Base-by-base conservation (phyloP, 257 asterid genomes). In the Striga asiatica region DNA sequence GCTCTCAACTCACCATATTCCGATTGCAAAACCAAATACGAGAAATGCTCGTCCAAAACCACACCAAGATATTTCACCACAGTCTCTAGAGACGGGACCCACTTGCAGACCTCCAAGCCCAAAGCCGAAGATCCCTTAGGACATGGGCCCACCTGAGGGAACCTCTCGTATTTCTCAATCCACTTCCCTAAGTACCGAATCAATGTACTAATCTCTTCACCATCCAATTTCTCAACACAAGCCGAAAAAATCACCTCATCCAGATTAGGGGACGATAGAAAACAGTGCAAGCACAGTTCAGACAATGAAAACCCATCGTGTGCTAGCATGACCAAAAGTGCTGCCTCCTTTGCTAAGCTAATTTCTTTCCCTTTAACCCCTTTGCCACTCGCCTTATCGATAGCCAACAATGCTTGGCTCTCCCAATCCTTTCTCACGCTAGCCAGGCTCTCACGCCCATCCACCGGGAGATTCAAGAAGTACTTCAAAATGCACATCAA, bases 41-140 rank as follows among this genome's bases (percentile, higher is more conserved):
- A 91, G 74, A 78, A 91, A 72, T 87, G 92, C 73, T 82, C 95
- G 45, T 87, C 98, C 48, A 91, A 77, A 49, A 82, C 76, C 74
- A 80, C 67, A n/a, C 89, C 82, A 65, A 87, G 70, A 62, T 74
- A 84, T 46, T 70, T 91, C 4, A 62, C 89, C 11, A 84, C 56
- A 18, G 25, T 71, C 20, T 81, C 94, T 9, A 84, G 71, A 41
- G 67, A 67, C 1, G 98, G 98, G 56, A 88, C 71, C 98, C 97
- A 82, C 49, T 87, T 84, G 16, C 95, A 91, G 58, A 78, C 81
- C 62, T 54, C 67, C 62, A 91, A 74, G 25, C 94, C 92, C 73
- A 84, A 77, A 9, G 50, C 50, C 18, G 77, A 65, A 0, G 88
- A 66, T 2, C 83, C 97, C 69, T 82, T 69, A 2, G 84, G 84